Evolutionary conservation across 202 grass and related monocot species (phyloP), one percentile per base, ranked within the genome.

Genomic region (Sporobolus alterniflorus): DNA sequence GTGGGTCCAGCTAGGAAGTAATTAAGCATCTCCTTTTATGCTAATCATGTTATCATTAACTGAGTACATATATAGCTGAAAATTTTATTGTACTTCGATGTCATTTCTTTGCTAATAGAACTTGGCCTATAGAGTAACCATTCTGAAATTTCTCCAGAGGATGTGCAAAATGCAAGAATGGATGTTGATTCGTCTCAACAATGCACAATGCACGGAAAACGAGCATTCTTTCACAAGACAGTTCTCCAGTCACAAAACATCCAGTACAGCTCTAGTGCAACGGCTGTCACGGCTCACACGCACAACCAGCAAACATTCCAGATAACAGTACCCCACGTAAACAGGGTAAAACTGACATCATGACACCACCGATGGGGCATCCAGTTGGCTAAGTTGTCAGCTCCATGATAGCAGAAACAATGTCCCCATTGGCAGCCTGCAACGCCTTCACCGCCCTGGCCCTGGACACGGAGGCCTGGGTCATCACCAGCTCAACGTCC

Each of bases 401-500:
- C 18, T 94, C 92, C 89, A 94, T 94, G 36, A 94, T 94, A 3
- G 92, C 92, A 16, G 61, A 82, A 32, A 89, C 92, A 14, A 91
- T 94, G 62, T 94, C 92, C n/a, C 92, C 92, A 43, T 83, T 36
- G 0, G 86, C 72, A 8, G 25, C 42, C 71, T 85, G 84, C 17
- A 94, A 76, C 0, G 92, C 71, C 52, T 85, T 94, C 7, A 91
- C 86, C 24, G 89, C 92, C 89, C 61, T 87, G 18, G 83, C 5
- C 52, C 86, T 88, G 0, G 89, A 59, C 34, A 91, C 92, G 0
- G 76, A 32, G 1, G 89, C 92, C 80, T 94, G 92, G 28, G 89
- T 87, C 89, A 94, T 94, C 59, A 94, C 92, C 20, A 94, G 71
- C 10, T 91, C 86, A 49, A 94, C 85, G 83, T 91, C 92, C 50